Evolutionary conservation across 106 monocot genomes (phyloP).

Genomic region (Dendrobium chrysotoxum): DNA sequence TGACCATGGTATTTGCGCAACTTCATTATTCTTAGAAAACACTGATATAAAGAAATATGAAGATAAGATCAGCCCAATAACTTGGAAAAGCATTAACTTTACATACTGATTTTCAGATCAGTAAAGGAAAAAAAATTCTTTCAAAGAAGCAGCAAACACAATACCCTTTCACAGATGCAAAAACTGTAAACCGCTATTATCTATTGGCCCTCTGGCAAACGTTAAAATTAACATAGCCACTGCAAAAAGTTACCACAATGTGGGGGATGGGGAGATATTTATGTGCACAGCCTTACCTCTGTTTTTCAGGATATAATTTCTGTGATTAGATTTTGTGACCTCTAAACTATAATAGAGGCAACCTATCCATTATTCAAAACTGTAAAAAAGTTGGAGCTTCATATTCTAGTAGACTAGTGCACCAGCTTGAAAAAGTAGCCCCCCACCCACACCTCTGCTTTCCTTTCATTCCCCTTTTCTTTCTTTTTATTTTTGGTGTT

Average conservation of each 20-base stretch:
- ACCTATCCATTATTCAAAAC: too few relatives aligned
- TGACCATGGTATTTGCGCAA: constrained; percentile 53
- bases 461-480: too few relatives aligned
- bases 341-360: too few relatives aligned
- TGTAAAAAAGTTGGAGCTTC: too few relatives aligned
- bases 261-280: background rate
- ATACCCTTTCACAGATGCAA: background rate
- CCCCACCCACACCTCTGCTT: too few relatives aligned
- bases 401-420: too few relatives aligned
- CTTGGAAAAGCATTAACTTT: background rate
- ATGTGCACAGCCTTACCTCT: background rate
- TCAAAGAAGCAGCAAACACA: background rate
- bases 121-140: background rate
- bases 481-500: too few relatives aligned
- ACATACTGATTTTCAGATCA: background rate
- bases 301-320: too few relatives aligned
- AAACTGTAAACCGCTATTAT: background rate
- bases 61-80: background rate
- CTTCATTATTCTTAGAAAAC: constrained; percentile 46
- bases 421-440: too few relatives aligned
- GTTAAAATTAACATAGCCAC: background rate
- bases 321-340: too few relatives aligned
- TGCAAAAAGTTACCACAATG: background rate
- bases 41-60: constrained; percentile 17
- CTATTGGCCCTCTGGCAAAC: background rate